Evolutionary conservation across 2,329 filamentous ascomycete species (phyloP), one percentile per base, ranked within the genome.

Genomic region (Pestalotiopsis sp.): DNA sequence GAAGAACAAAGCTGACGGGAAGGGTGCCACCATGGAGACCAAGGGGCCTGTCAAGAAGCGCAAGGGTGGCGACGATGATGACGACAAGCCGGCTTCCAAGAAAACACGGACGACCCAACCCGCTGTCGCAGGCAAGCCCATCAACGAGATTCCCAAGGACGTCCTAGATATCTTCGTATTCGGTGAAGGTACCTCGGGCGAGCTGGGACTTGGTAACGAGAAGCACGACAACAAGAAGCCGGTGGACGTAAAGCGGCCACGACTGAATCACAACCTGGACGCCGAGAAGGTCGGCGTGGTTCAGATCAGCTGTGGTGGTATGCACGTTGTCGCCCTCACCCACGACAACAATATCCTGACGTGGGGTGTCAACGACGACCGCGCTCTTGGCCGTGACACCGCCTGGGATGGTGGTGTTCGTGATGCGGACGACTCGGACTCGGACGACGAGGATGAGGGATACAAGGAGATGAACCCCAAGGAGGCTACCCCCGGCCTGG

Each of bases 281-380:
- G 81, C 86, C 1, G 80, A 84, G 67, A 82, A 82, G 64, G 84
- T 90, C 69, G 87, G 90, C 61, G 85, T 92, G 52, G 89, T 92
- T 27, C 85, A 88, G 73, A 78, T 93, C 64, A 89, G 89, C 68
- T 86, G 88, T 63, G 91, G 91, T 70, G 91, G 90, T 56, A 93
- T 93, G 91, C 91, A 93, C 77, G 88, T 85, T 65, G 82, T 91
- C 72, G 90, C 89, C 14, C 80, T 94, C 58, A 92, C 90, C 41
- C 84, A 90, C 70, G 90, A 93, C 76, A 91, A 92, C 80, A 88
- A 88, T 76, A 89, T 95, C 75, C 84, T 90, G 64, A 93, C 92
- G 36, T 95, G 93, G 92, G 92, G 93, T 71, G 91, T 95, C 72
- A 95, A 95, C 77, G 92, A 94, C 72, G 90, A 93, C 75, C 88